Evolutionary conservation across 208 protist genomes (phyloP).

Genomic region (Wallacemonas collosoma): DNA sequence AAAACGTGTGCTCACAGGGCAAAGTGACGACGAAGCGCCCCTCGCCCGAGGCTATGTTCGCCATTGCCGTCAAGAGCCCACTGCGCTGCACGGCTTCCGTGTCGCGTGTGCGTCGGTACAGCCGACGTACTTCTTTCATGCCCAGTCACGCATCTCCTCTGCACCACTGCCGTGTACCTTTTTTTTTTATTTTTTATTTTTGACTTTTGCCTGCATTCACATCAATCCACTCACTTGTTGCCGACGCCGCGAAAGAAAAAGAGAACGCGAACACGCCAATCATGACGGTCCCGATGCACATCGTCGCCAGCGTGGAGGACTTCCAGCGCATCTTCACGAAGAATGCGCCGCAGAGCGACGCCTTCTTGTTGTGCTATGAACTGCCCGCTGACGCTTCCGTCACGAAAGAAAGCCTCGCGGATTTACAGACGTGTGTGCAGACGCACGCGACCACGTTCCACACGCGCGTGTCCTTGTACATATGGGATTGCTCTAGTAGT

Average conservation of each 20-base stretch:
- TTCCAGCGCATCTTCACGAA: slow-evolving; percentile 52
- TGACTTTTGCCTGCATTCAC: neutral
- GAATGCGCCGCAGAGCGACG: slow-evolving; percentile 12
- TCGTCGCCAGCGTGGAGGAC: slow-evolving; percentile 55
- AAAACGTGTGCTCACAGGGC: too few species aligned
- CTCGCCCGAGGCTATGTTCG: too few species aligned
- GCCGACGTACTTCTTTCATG: too few species aligned
- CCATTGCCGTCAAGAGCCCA: too few species aligned
- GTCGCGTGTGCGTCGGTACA: too few species aligned
- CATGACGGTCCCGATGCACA: slow-evolving; percentile 19
- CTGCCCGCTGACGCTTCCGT: slow-evolving; percentile 41
- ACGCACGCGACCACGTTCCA: slow-evolving; percentile 23
- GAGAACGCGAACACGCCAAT: neutral
- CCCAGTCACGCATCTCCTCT: too few species aligned
- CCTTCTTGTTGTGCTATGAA: slow-evolving; percentile 81
- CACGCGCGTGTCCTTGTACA: slow-evolving; percentile 38
- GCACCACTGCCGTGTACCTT: too few species aligned
- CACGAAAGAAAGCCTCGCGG: slow-evolving; percentile 29
- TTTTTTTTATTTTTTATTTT: neutral
- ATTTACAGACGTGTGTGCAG: slow-evolving; percentile 39
- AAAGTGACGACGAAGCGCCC: too few species aligned
- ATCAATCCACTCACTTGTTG: neutral
- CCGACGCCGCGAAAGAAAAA: neutral
- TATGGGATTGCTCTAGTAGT: slow-evolving; percentile 69
- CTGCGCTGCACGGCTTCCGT: too few species aligned